Base-by-base conservation (phyloP, 257 asterid genomes). In the Fraxinus quadrangulata region DNA sequence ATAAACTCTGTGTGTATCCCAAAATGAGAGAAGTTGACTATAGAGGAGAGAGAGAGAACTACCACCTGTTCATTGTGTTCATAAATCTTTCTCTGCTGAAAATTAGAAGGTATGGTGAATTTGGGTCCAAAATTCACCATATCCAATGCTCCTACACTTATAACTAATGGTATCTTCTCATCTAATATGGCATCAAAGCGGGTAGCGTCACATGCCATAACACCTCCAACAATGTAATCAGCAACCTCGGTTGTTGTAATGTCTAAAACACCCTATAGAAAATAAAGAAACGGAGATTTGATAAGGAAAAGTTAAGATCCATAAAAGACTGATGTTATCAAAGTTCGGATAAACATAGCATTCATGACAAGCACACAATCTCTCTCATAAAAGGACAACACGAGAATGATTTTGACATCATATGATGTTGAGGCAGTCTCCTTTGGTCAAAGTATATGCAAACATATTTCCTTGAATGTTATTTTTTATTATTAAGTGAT, bases 231-330 rank as follows among this genome's bases (percentile, higher is more conserved):
- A 74, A 95, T 23, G 81, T 86, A 89, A 83, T 95, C 99, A 71
- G 99, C 98, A 73, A 93, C 96, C 84, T 93, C 99, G 16, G 99
- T 91, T 40, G 99, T 95, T 31, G 98, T 95, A 78, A 95, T 87
- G 86, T 95, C 99, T 90, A 95, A 77, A 73, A 93, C 94, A 79
- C 98, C 99, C 99, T 95, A 73, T 0, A 68, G 13, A 67, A 66
- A 72, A 81, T 31, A 72, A 67, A 75, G 79, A 81, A 68, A 6
- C 21, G 68, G 74, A 49, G 14, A 77, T 19, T 17, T 19, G 65
- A 56, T 8, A 9, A 51, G 30, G 66, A 69, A 77, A 19, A 71
- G 47, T 51, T 59, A 33, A 30, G 47, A 70, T 21, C 23, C 51
- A 31, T 34, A 72, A 83, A 78, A 30, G 37, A 28, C 36, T 47